phyloP scores from a whole-genome alignment of 805 yeast genomes.

The Cyberlindnera suaveolens region DNA sequence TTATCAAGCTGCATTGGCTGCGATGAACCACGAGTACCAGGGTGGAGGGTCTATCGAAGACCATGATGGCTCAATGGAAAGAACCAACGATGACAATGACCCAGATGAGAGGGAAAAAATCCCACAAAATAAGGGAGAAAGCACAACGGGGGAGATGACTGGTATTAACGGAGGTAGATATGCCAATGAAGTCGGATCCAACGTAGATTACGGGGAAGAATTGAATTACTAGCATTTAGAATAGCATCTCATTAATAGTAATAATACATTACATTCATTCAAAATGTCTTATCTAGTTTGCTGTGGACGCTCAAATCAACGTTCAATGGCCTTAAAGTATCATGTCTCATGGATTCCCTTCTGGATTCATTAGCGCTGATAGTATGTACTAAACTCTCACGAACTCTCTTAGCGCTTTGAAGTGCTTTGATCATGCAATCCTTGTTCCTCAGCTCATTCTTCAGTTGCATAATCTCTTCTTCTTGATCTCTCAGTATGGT shows the following conservation, averaged over 20 bases:
- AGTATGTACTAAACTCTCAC: constrained; percentile 30
- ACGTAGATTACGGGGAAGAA: neutral
- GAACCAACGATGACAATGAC: neutral
- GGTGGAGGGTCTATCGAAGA: neutral
- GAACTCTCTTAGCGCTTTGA: constrained; percentile 55
- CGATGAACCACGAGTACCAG: neutral
- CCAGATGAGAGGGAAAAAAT: neutral
- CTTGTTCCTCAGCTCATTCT: constrained; percentile 58
- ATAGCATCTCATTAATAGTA: neutral
- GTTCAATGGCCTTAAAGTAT: constrained; percentile 18
- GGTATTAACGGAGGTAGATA: neutral
- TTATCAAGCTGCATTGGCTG: neutral
- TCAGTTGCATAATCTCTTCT: constrained; percentile 62
- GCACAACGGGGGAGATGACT: neutral
- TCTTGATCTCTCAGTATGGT: constrained; percentile 48
- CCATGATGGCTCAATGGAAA: neutral
- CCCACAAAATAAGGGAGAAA: neutral
- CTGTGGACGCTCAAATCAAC: constrained; percentile 7
- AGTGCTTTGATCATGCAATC: constrained; percentile 75
- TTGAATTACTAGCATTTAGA: neutral
- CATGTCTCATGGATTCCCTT: constrained; percentile 15
- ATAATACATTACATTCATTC: neutral
- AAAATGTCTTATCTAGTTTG: constrained; percentile 1
- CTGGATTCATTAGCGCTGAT: constrained; percentile 19
- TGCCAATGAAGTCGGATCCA: neutral